These are phyloP conservation scores for Diplodia corticola DNA, from an alignment of 2,329 filamentous ascomycete genomes.

Conservation along the genomic window DNA sequence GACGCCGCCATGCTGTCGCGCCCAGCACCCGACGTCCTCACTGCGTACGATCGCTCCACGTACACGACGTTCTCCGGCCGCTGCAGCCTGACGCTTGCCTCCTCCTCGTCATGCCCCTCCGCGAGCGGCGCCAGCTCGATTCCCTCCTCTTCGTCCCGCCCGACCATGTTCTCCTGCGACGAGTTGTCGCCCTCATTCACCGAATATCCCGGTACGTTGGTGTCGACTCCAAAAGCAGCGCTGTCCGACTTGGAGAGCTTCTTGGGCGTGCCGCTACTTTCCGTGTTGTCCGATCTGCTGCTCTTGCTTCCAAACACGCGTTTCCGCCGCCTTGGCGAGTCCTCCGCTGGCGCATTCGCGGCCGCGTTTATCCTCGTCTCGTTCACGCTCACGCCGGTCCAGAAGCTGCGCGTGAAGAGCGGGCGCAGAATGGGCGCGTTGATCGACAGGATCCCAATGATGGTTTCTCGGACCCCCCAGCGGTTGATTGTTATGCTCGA, in stretches of 20 bases:
- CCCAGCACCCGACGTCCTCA: neutral
- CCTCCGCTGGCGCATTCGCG: neutral
- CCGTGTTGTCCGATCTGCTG: neutral
- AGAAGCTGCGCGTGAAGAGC: slow-evolving; percentile 34
- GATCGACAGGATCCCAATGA: slow-evolving; percentile 40
- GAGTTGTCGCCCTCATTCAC: neutral
- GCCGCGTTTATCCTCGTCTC: neutral
- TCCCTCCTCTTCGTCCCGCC: neutral
- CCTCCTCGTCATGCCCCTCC: slow-evolving; percentile 1
- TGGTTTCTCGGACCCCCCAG: slow-evolving; percentile 42
- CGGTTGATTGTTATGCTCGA: slow-evolving; percentile 39
- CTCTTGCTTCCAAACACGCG: neutral
- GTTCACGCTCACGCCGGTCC: slow-evolving; percentile 24
- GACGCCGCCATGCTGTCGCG: neutral
- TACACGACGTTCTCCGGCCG: neutral
- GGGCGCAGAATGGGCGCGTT: slow-evolving; percentile 40
- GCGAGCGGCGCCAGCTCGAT: neutral
- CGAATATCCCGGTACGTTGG: slow-evolving; percentile 3
- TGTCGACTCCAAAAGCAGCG: slow-evolving; percentile 6
- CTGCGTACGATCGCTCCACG: slow-evolving; percentile 6
- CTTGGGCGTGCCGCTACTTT: neutral
- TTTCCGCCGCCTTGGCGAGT: neutral
- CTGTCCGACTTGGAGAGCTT: neutral
- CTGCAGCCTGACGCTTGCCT: neutral
- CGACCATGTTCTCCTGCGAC: slow-evolving; percentile 4